phyloP scores from a whole-genome alignment of 2,329 filamentous ascomycete genomes.

The Ceratocystis cubensis region DNA sequence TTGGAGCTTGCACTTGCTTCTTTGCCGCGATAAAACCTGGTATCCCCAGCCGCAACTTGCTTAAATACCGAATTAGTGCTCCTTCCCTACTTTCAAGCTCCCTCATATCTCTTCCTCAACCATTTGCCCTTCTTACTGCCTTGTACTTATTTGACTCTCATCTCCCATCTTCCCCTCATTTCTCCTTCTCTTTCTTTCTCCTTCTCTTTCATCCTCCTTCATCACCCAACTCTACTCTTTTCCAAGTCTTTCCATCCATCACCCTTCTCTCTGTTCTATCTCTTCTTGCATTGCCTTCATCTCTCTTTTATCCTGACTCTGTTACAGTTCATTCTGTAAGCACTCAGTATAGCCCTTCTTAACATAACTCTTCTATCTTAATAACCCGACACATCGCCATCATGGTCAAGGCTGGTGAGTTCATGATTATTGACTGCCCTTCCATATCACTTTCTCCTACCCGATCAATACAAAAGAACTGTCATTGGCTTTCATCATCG shows the following conservation, averaged over 20 bases:
- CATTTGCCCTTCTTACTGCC: background rate
- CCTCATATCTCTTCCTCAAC: constrained; percentile 12
- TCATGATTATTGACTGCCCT: background rate
- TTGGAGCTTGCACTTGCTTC: constrained; percentile 16
- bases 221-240: constrained; percentile 18
- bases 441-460: background rate
- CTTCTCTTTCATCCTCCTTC: background rate
- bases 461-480: background rate
- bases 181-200: constrained; percentile 6
- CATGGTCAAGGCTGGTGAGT: constrained; percentile 52
- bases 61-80: constrained; percentile 17
- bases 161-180: background rate
- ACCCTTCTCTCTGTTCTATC: background rate
- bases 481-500: background rate
- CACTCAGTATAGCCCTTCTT: constrained; percentile 10
- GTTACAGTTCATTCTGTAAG: background rate
- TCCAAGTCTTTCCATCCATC: constrained; percentile 11
- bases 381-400: constrained; percentile 23
- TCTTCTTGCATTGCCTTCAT: constrained; percentile 8
- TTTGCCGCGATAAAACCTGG: constrained; percentile 11
- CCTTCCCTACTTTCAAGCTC: constrained; percentile 11
- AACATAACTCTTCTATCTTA: constrained; percentile 12
- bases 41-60: constrained; percentile 6
- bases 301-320: background rate
- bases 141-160: constrained; percentile 10